Evolutionary conservation across 2,329 filamentous ascomycete species (phyloP).

Genomic region (Colletotrichum scovillei): DNA sequence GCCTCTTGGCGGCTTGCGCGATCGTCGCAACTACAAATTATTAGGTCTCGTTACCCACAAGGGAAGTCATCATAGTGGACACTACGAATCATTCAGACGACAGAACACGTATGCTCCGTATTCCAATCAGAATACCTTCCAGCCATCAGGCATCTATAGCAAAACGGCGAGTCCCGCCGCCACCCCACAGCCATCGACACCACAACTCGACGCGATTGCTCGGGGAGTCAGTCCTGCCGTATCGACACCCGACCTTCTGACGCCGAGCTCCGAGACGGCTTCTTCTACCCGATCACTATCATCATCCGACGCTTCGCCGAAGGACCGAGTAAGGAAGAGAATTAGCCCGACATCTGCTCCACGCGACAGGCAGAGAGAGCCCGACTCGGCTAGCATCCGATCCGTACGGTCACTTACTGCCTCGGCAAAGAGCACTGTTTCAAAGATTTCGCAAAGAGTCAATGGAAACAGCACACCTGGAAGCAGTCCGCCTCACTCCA

Average conservation of each 20-base stretch:
- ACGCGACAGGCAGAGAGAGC: conserved; percentile 53
- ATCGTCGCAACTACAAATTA: conserved; percentile 84
- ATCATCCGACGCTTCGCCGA: conserved; percentile 41
- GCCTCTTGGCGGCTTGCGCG: conserved; percentile 81
- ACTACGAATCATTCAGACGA: conserved; percentile 95
- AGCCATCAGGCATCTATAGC: conserved; percentile 79
- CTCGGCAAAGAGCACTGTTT: conserved; percentile 66
- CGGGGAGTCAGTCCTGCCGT: conserved; percentile 53
- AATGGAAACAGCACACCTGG: conserved; percentile 37
- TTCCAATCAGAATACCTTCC: conserved; percentile 84
- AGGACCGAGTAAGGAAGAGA: conserved; percentile 34
- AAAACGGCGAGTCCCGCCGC: conserved; percentile 65
- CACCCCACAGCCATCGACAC: conserved; percentile 62
- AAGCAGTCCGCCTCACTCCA: conserved; percentile 37
- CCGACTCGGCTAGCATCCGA: conserved; percentile 63
- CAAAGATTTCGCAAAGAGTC: conserved; percentile 55
- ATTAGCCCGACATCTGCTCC: conserved; percentile 35
- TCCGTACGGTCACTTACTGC: conserved; percentile 69
- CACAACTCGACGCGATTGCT: conserved; percentile 52
- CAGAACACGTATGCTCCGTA: conserved; percentile 82
- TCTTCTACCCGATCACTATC: conserved; percentile 53
- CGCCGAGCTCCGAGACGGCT: conserved; percentile 48
- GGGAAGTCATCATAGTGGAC: conserved; percentile 93
- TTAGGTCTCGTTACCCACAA: conserved; percentile 93
- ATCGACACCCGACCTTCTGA: conserved; percentile 61